Base-by-base conservation (phyloP, 805 yeast genomes). In the Hanseniaspora vineae region DNA sequence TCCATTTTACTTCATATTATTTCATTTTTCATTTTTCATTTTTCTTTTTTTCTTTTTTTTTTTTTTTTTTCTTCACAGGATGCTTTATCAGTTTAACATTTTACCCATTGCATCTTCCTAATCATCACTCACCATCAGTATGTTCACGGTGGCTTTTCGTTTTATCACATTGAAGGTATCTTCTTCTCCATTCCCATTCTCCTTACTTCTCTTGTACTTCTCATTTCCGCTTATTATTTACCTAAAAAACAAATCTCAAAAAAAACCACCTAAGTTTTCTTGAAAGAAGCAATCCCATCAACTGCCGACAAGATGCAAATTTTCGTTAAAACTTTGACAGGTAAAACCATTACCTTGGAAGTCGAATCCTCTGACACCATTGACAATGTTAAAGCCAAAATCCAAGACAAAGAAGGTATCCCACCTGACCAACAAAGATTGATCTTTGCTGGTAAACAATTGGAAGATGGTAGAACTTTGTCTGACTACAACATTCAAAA, bases 291-390 rank as follows among this genome's bases (percentile, higher is more conserved):
- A 64, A 23, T 52, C 49, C 42, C 13, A 6, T 23, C 44, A 50
- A 49, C 66, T 71, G 76, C 75, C 67, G 76, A 71, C 76, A 66
- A 70, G 68, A 84, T 84, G 95, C 94, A 85, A 79, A 89, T 90
- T 78, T 92, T 92, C 77, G 97, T 92, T 76, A 92, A 90, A 78
- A 90, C 98, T 77, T 81, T 92, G 71, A 89, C 97, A 65, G 97
- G 97, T 78, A 90, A 90, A 87, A 83, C 97, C 69, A 90, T 92
- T 77, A 89, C 97, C 68, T 80, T 89, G 58, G 97, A 89, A 77
- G 97, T 88, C 59, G 96, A 89, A 76, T 87, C 97, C 55, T 86
- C 96, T 52, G 97, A 89, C 78, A 87, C 96, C 55, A 87, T 90
- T 67, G 96, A 88, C 79, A 87, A 86, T 64, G 96, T 89, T 75